These are phyloP conservation scores for Hanseniaspora uvarum DNA, from an alignment of 1,139 yeast genomes.

Conservation along the genomic window DNA sequence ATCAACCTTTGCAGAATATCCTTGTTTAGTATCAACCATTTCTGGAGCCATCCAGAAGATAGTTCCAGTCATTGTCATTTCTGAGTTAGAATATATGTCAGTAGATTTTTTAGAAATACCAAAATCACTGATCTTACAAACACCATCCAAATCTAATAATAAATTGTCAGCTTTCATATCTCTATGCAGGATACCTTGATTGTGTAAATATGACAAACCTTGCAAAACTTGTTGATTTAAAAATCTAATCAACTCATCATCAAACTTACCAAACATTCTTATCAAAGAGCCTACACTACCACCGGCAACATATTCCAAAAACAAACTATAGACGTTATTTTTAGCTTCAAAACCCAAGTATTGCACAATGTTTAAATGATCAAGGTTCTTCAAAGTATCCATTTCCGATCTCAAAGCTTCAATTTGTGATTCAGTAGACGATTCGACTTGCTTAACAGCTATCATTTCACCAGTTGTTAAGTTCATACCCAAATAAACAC, in stretches of 20 bases:
- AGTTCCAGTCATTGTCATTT: constrained; percentile 97
- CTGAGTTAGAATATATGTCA: constrained; percentile 84
- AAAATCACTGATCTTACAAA: constrained; percentile 92
- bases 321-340: constrained; percentile 66
- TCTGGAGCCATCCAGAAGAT: constrained; percentile 99
- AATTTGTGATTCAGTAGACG: constrained; percentile 38
- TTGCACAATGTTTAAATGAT: constrained; percentile 89
- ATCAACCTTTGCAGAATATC: constrained; percentile 92
- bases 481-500: constrained; percentile 82
- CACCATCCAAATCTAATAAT: constrained; percentile 79
- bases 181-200: constrained; percentile 80
- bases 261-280: constrained; percentile 75
- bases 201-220: constrained; percentile 78
- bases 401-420: constrained; percentile 86
- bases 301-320: constrained; percentile 93
- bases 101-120: constrained; percentile 86
- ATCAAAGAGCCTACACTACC: constrained; percentile 88
- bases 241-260: constrained; percentile 61
- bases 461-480: constrained; percentile 97
- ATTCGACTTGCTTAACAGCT: constrained; percentile 89
- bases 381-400: constrained; percentile 85
- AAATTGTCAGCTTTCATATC: constrained; percentile 94
- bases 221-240: constrained; percentile 69
- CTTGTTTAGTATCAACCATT: constrained; percentile 80
- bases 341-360: constrained; percentile 85